A percentile compares a stretch with the other conserved stretches of the same genome.
Conservation (phyloP, 768 basidiomycete genomes). For the Mrakia gelida region DNA sequence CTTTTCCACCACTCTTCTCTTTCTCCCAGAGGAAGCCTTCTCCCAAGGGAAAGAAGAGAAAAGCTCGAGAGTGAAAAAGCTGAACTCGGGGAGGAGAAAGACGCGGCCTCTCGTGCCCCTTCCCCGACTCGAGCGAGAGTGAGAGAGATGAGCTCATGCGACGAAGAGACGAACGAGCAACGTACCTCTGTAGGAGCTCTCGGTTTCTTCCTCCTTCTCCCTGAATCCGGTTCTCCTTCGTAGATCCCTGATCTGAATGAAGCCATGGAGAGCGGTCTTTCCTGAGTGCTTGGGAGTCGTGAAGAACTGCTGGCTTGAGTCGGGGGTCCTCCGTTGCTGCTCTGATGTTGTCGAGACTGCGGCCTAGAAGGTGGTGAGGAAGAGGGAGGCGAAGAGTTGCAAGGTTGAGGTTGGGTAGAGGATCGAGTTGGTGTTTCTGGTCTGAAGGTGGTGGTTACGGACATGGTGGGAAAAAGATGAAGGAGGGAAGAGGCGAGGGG, state of each 20-base stretch:
- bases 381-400: background rate
- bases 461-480: background rate
- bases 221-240: slow-evolving; percentile 4
- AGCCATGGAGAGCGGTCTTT: slow-evolving; percentile 12
- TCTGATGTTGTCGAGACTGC: no score
- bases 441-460: background rate
- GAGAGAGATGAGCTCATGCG: slow-evolving; percentile 3
- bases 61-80: no score
- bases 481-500: background rate
- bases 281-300: background rate
- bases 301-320: background rate
- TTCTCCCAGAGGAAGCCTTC: no score
- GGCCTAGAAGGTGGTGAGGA: background rate
- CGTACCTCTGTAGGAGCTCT: slow-evolving; percentile 10
- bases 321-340: background rate
- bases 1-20: no score
- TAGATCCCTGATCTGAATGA: slow-evolving; percentile 7
- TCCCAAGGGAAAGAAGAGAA: no score
- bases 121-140: no score
- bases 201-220: slow-evolving; percentile 12
- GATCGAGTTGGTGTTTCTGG: background rate
- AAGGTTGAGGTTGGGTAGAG: background rate
- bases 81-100: no score
- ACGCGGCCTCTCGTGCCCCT: no score
- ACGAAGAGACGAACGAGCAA: background rate